Percentiles rank a stretch among this genome's conserved stretches.
Evolutionary conservation across 2,329 filamentous ascomycete genomes (phyloP).

Genomic region (Zymoseptoria brevis): DNA sequence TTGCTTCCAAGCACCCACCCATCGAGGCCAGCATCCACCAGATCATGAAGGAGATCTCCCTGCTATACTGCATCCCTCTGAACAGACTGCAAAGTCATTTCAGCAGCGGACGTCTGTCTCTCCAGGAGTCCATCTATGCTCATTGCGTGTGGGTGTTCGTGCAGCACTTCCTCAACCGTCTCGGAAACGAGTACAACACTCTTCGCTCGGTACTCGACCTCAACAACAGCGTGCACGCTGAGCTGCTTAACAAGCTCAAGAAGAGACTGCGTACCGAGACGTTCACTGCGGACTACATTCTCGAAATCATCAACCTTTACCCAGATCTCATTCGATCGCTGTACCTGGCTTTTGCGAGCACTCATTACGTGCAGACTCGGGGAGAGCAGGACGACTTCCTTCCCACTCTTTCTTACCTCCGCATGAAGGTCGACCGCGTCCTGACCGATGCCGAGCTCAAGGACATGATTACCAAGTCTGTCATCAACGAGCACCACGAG

Average conservation of each 20-base stretch:
- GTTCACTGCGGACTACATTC: conserved; percentile 95
- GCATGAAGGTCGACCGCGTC: conserved; percentile 62
- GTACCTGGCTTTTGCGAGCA: conserved; percentile 84
- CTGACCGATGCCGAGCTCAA: conserved; percentile 66
- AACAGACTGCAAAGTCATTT: conserved; percentile 94
- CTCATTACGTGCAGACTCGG: conserved; percentile 66
- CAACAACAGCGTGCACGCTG: conserved; percentile 75
- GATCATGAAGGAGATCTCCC: conserved; percentile 96
- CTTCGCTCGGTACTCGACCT: conserved; percentile 71
- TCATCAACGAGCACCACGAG: conserved; percentile 87
- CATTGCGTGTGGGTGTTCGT: conserved; percentile 98
- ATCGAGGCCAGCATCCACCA: conserved; percentile 95
- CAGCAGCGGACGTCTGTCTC: conserved; percentile 72
- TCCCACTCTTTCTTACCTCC: conserved; percentile 61
- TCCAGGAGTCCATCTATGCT: conserved; percentile 95
- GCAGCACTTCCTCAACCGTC: conserved; percentile 93
- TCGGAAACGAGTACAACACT: conserved; percentile 86
- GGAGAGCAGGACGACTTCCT: conserved; percentile 60
- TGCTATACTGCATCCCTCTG: conserved; percentile 94
- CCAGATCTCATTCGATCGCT: conserved; percentile 77
- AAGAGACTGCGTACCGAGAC: conserved; percentile 90
- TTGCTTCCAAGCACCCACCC: conserved; percentile 56
- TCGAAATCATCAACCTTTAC: conserved; percentile 90
- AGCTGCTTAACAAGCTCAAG: conserved; percentile 89
- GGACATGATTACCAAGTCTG: conserved; percentile 69